Evolutionary conservation across 768 basidiomycete species (phyloP), one percentile per base, ranked within the genome.

Genomic region (Russula sp.): DNA sequence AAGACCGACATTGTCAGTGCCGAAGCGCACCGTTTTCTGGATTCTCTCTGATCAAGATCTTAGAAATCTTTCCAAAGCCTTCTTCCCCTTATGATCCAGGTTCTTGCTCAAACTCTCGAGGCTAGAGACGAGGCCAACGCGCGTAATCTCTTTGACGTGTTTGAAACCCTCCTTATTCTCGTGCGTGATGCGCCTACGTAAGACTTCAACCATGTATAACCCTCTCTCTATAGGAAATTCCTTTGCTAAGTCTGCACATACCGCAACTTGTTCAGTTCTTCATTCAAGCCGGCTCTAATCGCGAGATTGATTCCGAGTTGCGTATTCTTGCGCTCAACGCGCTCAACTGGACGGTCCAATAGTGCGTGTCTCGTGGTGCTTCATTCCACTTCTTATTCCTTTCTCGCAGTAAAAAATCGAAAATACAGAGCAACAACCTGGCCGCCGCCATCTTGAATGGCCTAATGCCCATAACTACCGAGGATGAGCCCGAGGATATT

Each of bases 321-420:
- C 89, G 97, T 62, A 84, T 94, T 64, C 88, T 97, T 69, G 87
- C 90, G 11, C 83, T 99, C 44, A 98, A 98, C 71, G 90, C 92
- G 8, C 84, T 99, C 10, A 90, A 93, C 72, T 98, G 95, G 95
- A 93, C 94, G 9, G 88, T 98, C 59, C 90, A 95, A 80, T 98
- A 98, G 94, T 88, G 71, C 70, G 88, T 77, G 0, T 4, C 10
- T 42, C 1, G 10, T 16, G 9, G 5, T 26, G 34, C 14, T 13
- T 55, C 34, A 28, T 51, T 7, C n/a, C 54, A 7, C 56, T 49
- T 58, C 69, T 70, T 53, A 59, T 63, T 54, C 60, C 54, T 48
- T 34, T 5, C 26, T 62, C 69, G 3, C 71, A 95, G 92, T 80
- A 99, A 98, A 86, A 98, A 98, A 79, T 88, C 89, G 56, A 97